Conservation (phyloP, 352 stramenopile species). For the Globisporangium nodosum region DNA sequence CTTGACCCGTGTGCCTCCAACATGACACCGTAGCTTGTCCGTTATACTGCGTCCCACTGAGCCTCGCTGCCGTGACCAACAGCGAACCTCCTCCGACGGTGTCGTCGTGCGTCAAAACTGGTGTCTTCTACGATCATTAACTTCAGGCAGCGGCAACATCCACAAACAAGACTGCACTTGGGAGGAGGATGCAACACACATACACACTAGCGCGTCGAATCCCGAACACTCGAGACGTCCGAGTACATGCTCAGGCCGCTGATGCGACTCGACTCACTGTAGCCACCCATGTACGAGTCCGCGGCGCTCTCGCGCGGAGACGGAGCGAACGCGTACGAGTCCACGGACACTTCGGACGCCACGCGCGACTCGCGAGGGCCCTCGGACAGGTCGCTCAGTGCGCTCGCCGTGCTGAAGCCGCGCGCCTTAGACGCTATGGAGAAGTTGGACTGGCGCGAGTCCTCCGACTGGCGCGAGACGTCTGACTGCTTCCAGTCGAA, state of each 20-base stretch:
- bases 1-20: no score
- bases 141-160: not conserved
- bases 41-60: no score
- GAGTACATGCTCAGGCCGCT: constrained; percentile 48
- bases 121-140: constrained; percentile 5
- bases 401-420: constrained; percentile 40
- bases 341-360: constrained; percentile 60
- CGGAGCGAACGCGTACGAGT: constrained; percentile 70
- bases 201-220: constrained; percentile 1
- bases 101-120: constrained; percentile 8
- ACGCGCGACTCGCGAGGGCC: constrained; percentile 34
- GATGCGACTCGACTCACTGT: constrained; percentile 45
- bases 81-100: not conserved
- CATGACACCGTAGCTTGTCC: no score
- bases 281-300: constrained; percentile 68
- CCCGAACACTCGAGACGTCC: constrained; percentile 11
- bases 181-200: not conserved
- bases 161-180: not conserved
- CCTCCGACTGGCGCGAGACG: constrained; percentile 21
- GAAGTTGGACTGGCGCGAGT: constrained; percentile 21
- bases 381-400: constrained; percentile 35
- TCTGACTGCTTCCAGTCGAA: constrained; percentile 31
- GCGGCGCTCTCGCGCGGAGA: constrained; percentile 34
- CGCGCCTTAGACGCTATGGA: constrained; percentile 20
- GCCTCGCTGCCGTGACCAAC: no score